Base-by-base conservation (phyloP, 2,329 filamentous ascomycete genomes). In the Bisporella sp. region DNA sequence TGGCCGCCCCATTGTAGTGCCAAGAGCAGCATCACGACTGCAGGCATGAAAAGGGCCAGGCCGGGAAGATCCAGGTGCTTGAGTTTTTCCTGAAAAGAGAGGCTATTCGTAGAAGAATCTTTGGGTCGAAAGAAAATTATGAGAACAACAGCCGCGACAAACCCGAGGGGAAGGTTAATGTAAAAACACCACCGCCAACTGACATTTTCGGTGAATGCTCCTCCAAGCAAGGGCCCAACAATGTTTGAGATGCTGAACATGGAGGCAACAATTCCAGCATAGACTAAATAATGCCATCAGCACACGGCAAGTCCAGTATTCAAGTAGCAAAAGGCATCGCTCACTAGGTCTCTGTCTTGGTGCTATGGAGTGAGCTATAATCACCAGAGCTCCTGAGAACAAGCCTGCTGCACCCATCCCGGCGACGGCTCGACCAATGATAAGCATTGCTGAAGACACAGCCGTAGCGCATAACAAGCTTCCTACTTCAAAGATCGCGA, bases 401-500 rank as follows among this genome's bases (percentile, higher is more conserved):
- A 82, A 56, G 0, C 73, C 79, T 1, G 77, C 70, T 2, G 69
- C 69, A 1, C 79, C 79, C 0, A 74, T 53, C 0, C 78, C 79
- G 0, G 78, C 74, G 2, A 82, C 62, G 1, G 74, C 74, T 3
- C 78, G 71, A 2, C 78, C 77, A 9, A 74, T 59, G 49, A 82
- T 81, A 47, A 82, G 71, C 67, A 76, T 76, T 0, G 62, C 54
- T 0, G 75, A 77, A n/a, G 69, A 75, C 1, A 59, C 65, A 1
- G 78, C 73, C 50, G 70, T 56, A 51, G 65, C 79, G 49, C 77
- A 81, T 28, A 83, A 62, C 4, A 77, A 57, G 0, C 74, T 78
- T 4, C 79, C 79, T 1, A 80, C 29, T 57, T 81, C 77, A 54
- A 82, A 82, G 37, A 79, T 54, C 33, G 64, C 55, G 32, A 82